These are phyloP conservation scores for Canavalia gladiata DNA, from an alignment of 306 rosid genomes.

Conservation along the genomic window DNA sequence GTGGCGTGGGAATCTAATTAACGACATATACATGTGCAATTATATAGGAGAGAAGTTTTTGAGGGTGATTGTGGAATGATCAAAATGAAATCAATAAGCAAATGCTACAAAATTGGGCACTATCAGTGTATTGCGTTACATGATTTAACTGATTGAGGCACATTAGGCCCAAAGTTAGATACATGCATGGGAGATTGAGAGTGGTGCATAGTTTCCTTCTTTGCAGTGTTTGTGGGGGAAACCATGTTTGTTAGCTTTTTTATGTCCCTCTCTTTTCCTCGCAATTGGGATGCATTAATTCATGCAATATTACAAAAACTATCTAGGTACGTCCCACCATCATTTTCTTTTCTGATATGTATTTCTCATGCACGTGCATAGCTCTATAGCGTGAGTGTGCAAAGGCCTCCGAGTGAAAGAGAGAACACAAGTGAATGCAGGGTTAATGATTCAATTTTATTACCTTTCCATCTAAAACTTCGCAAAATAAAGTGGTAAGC, in stretches of 20 bases:
- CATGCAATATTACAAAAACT: constrained; percentile 32
- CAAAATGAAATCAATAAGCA: constrained; percentile 29
- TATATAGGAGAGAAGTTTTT: constrained; percentile 9
- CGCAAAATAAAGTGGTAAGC: constrained; percentile 54
- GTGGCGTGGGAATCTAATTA: constrained; percentile 30
- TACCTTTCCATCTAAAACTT: constrained; percentile 60
- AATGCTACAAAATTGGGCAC: background rate
- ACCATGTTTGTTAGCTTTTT: constrained; percentile 7
- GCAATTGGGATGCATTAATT: constrained; percentile 6
- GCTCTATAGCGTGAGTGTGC: constrained; percentile 29
- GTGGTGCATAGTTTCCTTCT: constrained; percentile 14
- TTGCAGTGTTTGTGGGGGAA: constrained; percentile 50
- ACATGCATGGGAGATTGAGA: constrained; percentile 22
- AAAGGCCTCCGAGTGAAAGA: constrained; percentile 8
- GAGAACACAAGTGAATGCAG: constrained; percentile 45
- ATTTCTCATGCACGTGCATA: constrained; percentile 60
- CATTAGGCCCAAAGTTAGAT: constrained; percentile 42
- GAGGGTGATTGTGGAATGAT: constrained; percentile 1
- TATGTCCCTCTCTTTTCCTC: background rate
- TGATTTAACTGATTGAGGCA: constrained; percentile 10
- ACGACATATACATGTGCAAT: constrained; percentile 37
- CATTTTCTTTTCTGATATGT: constrained; percentile 44
- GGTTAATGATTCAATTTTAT: constrained; percentile 65
- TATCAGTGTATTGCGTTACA: background rate
- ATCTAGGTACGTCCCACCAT: constrained; percentile 23